phyloP scores from a whole-genome alignment of 192 early-diverging fungal genomes.

The Chytriomyces confervae region DNA sequence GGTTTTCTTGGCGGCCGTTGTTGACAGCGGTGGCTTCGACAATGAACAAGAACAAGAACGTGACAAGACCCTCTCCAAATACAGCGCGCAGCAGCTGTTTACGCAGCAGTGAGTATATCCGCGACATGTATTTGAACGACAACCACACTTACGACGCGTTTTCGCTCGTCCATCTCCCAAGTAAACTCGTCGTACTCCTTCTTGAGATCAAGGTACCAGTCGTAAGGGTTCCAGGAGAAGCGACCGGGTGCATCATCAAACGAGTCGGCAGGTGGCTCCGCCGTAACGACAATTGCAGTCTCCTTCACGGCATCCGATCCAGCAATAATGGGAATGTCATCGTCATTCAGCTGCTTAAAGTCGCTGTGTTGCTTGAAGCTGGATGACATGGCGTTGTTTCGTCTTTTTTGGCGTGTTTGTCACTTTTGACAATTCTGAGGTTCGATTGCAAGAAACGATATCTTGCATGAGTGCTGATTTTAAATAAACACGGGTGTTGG shows the following conservation, averaged over 20 bases:
- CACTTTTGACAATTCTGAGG: not conserved
- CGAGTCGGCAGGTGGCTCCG: not conserved
- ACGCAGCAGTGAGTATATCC: not conserved
- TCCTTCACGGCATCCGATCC: constrained; percentile 7
- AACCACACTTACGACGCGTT: constrained; percentile 53
- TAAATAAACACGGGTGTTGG: too few species aligned
- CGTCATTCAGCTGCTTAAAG: constrained; percentile 25
- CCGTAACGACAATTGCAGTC: constrained; percentile 10
- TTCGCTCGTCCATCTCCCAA: constrained; percentile 60
- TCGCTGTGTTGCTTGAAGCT: constrained; percentile 29
- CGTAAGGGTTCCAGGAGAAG: constrained; percentile 59
- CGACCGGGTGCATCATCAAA: constrained; percentile 43
- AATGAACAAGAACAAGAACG: constrained; percentile 67
- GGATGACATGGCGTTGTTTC: constrained; percentile 25
- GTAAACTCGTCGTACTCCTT: constrained; percentile 53
- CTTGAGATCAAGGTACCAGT: constrained; percentile 57
- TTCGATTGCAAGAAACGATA: too few species aligned
- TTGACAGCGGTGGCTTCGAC: constrained; percentile 61
- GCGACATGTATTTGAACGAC: not conserved
- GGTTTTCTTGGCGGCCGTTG: constrained; percentile 56
- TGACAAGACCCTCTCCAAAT: constrained; percentile 63
- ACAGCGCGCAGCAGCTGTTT: constrained; percentile 60
- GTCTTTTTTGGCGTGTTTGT: not conserved
- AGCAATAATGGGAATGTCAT: constrained; percentile 19
- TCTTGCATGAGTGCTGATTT: too few species aligned